Conservation (phyloP, 2,329 filamentous ascomycete genomes). For the Purpureocillium takamizusanense region DNA sequence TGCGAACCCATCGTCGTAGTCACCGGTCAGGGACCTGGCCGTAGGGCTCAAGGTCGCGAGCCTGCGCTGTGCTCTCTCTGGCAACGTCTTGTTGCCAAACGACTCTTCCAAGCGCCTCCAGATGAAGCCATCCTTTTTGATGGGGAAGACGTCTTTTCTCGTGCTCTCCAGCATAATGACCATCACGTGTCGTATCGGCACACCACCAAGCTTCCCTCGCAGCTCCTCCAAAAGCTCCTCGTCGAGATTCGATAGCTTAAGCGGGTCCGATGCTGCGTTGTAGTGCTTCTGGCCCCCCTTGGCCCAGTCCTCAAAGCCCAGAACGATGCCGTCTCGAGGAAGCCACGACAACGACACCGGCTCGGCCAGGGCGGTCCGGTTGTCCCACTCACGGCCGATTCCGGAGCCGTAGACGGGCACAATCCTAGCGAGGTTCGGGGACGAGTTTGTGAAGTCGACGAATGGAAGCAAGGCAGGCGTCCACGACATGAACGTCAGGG, state of each 20-base stretch:
- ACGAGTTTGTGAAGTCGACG: conserved; percentile 19
- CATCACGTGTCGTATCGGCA: conserved; percentile 30
- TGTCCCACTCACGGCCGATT: conserved; percentile 18
- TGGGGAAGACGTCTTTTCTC: conserved; percentile 32
- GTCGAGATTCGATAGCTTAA: conserved; percentile 29
- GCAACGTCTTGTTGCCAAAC: conserved; percentile 20
- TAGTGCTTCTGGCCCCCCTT: conserved; percentile 19
- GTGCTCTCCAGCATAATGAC: conserved; percentile 33
- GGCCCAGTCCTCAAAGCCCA: conserved; percentile 21
- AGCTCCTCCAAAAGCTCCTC: conserved; percentile 19
- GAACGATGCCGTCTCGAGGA: conserved; percentile 8
- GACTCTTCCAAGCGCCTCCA: conserved; percentile 23
- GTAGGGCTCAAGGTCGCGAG: conserved; percentile 18
- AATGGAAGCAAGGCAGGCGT: conserved; percentile 20
- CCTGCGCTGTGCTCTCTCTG: conserved; percentile 18
- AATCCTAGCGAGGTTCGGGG: conserved; percentile 15
- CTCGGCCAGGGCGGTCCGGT: conserved; percentile 15
- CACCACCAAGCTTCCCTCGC: conserved; percentile 13
- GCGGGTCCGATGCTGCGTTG: conserved; percentile 23
- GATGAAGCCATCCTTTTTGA: conserved; percentile 29
- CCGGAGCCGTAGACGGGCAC: conserved; percentile 11
- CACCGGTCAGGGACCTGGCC: conserved; percentile 22
- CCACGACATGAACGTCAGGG: conserved; percentile 24
- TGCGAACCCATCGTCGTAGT: conserved; percentile 23
- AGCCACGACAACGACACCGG: conserved; percentile 17